phyloP scores from a whole-genome alignment of 306 rosid species.

The Phaseolus lunatus region DNA sequence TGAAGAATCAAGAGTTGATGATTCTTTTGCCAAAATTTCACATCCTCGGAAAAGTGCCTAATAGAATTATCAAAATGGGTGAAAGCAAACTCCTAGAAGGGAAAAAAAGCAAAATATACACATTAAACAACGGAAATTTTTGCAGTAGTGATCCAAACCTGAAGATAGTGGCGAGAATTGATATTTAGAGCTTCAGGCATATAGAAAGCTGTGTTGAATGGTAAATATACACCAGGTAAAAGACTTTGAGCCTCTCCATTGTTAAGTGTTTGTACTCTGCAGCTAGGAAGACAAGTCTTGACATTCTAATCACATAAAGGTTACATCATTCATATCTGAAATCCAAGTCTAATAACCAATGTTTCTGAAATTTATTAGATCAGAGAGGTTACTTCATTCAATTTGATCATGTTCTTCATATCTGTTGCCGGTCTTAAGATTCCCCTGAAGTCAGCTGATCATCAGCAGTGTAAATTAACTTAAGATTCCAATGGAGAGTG shows the following conservation, averaged over 20 bases:
- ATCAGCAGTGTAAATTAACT: slow-evolving; percentile 49
- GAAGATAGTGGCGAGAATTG: slow-evolving; percentile 71
- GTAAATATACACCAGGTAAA: slow-evolving; percentile 64
- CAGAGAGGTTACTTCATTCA: slow-evolving; percentile 67
- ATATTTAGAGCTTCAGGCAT: slow-evolving; percentile 92
- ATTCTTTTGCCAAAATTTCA: slow-evolving; percentile 64
- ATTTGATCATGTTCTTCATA: slow-evolving; percentile 65
- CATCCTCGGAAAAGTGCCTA: slow-evolving; percentile 85
- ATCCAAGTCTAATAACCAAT: slow-evolving; percentile 33
- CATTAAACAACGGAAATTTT: background rate
- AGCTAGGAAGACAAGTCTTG: slow-evolving; percentile 73
- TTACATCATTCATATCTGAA: slow-evolving; percentile 24
- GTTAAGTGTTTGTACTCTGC: slow-evolving; percentile 74
- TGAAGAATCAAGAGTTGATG: slow-evolving; percentile 52
- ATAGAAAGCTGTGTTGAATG: slow-evolving; percentile 69
- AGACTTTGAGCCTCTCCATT: slow-evolving; percentile 63
- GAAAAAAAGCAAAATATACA: background rate
- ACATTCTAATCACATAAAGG: slow-evolving; percentile 68
- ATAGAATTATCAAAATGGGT: slow-evolving; percentile 38
- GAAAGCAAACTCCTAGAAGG: background rate
- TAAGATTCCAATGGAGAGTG: slow-evolving; percentile 43
- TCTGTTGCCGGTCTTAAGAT: slow-evolving; percentile 84
- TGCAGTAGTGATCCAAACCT: slow-evolving; percentile 57
- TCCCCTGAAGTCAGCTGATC: slow-evolving; percentile 78
- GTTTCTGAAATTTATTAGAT: slow-evolving; percentile 32